phyloP scores from a whole-genome alignment of 192 early-diverging fungal species.

The Coemansia asiatica region DNA sequence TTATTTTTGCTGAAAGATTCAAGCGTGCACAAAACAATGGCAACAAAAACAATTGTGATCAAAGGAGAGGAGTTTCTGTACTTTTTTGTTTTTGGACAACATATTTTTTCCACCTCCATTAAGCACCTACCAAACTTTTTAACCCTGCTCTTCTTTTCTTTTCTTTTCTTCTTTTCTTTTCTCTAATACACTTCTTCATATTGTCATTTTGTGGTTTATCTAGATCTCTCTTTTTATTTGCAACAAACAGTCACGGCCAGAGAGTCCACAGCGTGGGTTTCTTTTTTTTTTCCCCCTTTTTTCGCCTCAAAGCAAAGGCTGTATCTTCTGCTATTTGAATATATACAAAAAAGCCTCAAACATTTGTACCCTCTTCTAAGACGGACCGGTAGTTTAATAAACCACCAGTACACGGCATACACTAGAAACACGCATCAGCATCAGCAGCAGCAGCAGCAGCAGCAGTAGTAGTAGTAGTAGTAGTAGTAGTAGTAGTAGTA shows the following conservation, averaged over 20 bases:
- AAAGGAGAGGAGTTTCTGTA: neutral
- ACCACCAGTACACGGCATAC: no score
- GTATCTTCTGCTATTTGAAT: neutral
- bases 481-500: no score
- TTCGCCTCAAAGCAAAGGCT: neutral
- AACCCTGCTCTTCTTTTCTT: conserved; percentile 4
- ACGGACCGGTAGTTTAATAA: no score
- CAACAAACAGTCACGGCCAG: neutral
- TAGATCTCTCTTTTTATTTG: neutral
- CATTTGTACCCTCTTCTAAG: neutral
- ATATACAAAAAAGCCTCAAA: neutral
- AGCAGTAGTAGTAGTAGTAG: no score
- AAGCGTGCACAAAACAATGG: no score
- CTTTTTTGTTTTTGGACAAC: neutral
- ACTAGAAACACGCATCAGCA: no score
- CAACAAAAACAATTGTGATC: no score
- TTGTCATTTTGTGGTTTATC: conserved; percentile 1
- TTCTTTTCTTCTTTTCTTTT: conserved; percentile 1
- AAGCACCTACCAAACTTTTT: no score
- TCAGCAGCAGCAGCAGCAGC: no score
- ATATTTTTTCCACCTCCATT: no score
- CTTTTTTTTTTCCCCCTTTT: neutral
- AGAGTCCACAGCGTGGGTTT: neutral
- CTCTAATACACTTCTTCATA: neutral
- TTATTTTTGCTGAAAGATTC: no score